A percentile compares a stretch with the other conserved stretches of the same genome.
Conservation (phyloP, 371 early-diverging fungal species). For the Batkoa obscura region DNA sequence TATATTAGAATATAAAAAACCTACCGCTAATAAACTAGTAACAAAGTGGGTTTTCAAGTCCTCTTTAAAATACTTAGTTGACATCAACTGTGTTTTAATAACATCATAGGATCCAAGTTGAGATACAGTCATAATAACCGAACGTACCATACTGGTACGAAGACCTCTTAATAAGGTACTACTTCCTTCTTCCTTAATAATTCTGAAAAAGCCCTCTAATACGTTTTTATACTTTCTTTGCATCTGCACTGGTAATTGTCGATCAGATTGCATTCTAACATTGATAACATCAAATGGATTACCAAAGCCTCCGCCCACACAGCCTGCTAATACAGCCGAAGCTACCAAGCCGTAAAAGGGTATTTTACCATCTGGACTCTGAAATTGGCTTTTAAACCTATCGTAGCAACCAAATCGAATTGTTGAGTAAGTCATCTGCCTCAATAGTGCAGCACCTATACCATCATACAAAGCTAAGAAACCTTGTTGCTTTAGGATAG, state of each 20-base stretch:
- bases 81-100: slow-evolving; percentile 38
- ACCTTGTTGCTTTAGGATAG: slow-evolving; percentile 11
- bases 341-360: not conserved
- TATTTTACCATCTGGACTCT: not conserved
- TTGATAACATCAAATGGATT: slow-evolving; percentile 74
- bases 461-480: not conserved
- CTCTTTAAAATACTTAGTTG: slow-evolving; percentile 34
- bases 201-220: slow-evolving; percentile 46
- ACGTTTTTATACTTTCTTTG: slow-evolving; percentile 57
- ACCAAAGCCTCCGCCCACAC: slow-evolving; percentile 56
- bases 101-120: slow-evolving; percentile 57
- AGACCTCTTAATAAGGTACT: slow-evolving; percentile 43
- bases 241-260: slow-evolving; percentile 36
- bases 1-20: slow-evolving; percentile 8
- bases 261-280: slow-evolving; percentile 69
- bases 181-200: slow-evolving; percentile 42
- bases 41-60: slow-evolving; percentile 47
- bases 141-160: slow-evolving; percentile 52
- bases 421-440: slow-evolving; percentile 6
- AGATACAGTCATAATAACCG: slow-evolving; percentile 55
- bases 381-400: not conserved
- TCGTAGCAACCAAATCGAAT: slow-evolving; percentile 2
- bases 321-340: slow-evolving; percentile 29
- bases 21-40: slow-evolving; percentile 56
- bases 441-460: not conserved